These are phyloP conservation scores for Vitellaria paradoxa DNA, from an alignment of 179 eudicot genomes.

Conservation along the genomic window DNA sequence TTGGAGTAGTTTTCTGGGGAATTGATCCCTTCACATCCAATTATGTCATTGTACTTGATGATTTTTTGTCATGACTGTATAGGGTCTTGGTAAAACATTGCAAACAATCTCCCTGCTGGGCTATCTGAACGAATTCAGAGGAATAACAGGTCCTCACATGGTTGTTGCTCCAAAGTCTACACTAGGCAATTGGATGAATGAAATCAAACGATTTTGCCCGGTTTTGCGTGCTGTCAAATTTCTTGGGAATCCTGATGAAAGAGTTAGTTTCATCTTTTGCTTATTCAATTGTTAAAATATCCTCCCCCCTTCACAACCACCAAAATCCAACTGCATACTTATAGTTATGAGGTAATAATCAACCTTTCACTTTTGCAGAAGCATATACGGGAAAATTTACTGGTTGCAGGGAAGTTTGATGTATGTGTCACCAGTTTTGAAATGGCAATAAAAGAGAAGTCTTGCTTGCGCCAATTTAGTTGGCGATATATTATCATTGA, in stretches of 20 bases:
- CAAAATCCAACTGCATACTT: background rate
- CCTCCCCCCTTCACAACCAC: too few species aligned
- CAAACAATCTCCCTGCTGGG: constrained; percentile 94
- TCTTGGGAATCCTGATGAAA: constrained; percentile 92
- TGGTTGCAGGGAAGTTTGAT: constrained; percentile 96
- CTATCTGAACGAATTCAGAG: constrained; percentile 88
- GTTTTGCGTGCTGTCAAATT: constrained; percentile 79
- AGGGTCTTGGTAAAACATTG: constrained; percentile 98
- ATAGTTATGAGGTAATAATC: background rate
- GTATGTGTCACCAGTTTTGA: constrained; percentile 99
- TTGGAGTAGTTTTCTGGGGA: background rate
- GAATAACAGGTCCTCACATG: constrained; percentile 97
- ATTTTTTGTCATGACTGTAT: constrained; percentile 12
- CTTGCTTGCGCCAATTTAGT: constrained; percentile 79
- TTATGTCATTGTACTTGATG: background rate
- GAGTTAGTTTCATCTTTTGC: constrained; percentile 43
- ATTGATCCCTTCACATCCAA: too few species aligned
- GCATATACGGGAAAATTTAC: constrained; percentile 74
- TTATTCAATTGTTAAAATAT: background rate
- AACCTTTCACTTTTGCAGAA: constrained; percentile 38
- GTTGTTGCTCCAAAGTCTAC: constrained; percentile 98
- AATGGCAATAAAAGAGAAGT: constrained; percentile 95
- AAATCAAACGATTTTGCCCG: constrained; percentile 90
- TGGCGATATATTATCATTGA: constrained; percentile 98
- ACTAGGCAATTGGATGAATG: constrained; percentile 99